phyloP scores from a whole-genome alignment of 257 asterid species.

The Thymus mandschuricus region DNA sequence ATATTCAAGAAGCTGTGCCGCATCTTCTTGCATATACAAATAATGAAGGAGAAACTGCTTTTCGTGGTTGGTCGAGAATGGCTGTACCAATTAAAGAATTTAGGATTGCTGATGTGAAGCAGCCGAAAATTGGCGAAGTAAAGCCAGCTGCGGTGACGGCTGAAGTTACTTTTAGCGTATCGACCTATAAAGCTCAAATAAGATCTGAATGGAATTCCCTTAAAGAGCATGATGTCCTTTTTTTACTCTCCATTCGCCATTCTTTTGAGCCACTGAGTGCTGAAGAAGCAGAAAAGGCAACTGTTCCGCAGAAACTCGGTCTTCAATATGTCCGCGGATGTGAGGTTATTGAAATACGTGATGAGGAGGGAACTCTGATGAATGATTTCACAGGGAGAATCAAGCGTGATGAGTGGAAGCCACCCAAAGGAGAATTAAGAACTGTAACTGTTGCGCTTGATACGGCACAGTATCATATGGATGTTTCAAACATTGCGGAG shows the following conservation, averaged over 20 bases:
- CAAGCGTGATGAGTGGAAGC: slow-evolving; percentile 99
- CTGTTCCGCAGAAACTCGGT: slow-evolving; percentile 93
- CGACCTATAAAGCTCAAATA: slow-evolving; percentile 94
- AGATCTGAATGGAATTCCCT: slow-evolving; percentile 98
- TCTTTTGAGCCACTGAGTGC: slow-evolving; percentile 91
- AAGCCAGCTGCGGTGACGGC: slow-evolving; percentile 95
- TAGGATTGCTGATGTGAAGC: slow-evolving; percentile 79
- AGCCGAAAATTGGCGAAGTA: slow-evolving; percentile 97
- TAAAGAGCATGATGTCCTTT: slow-evolving; percentile 97
- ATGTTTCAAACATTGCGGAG: slow-evolving; percentile 92
- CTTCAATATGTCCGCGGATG: slow-evolving; percentile 98
- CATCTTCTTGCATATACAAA: slow-evolving; percentile 86
- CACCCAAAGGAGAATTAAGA: slow-evolving; percentile 98
- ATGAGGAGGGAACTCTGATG: slow-evolving; percentile 97
- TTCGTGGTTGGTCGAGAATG: slow-evolving; percentile 99
- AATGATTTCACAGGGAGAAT: slow-evolving; percentile 96
- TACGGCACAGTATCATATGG: slow-evolving; percentile 99
- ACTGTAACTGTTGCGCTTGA: slow-evolving; percentile 91
- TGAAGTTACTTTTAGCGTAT: slow-evolving; percentile 81
- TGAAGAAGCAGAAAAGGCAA: slow-evolving; percentile 83
- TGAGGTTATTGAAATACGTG: slow-evolving; percentile 92
- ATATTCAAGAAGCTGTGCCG: slow-evolving; percentile 98
- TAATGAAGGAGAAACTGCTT: slow-evolving; percentile 95
- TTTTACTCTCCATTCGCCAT: slow-evolving; percentile 82
- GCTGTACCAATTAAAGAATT: slow-evolving; percentile 91